Base-by-base conservation (phyloP, 164 flowering plant species). In the Chimonanthus salicifolius region DNA sequence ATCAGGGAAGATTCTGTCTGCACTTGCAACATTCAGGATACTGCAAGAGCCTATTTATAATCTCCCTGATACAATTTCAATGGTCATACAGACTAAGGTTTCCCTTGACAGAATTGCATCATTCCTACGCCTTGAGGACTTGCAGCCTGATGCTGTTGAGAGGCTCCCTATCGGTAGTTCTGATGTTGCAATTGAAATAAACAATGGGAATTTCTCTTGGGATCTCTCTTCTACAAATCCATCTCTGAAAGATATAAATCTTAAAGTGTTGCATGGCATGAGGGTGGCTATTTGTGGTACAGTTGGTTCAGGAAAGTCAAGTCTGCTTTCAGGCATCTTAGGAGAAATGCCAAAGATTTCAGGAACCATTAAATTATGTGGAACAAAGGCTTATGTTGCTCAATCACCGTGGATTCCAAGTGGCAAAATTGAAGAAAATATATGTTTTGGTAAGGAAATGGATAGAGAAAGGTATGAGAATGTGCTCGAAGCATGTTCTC, bases 361-460 rank as follows among this genome's bases (percentile, higher is more conserved):
- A 54, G 92, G 92, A 46, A 68, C 62, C 2, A 44, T 86, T 64
- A 77, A 71, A 65, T 7, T 88, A 62, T 66, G 82, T 72, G 98
- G 98, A 13, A 84, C 83, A 18, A 94, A 86, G 81, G 94, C 95
- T 3, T 94, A 90, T 80, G 92, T 92, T 64, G 85, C 97, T 68
- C 98, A 94, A 74, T 88, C 94, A 4, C 88, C 98, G 33, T 94
- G 98, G 98, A 92, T 94, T 70, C 95, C 88, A 79, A 94, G 94
- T 77, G 94, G 95, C 4, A 94, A 79, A 76, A 87, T 94, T 43
- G 93, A 87, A 75, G 97, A 94, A 3, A 94, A 94, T 70, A 87
- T 94, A 64, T 79, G 92, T 81, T 94, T 92, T 77, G 92, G 97
- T n/a, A 82, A 86, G 76, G 85, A 82, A 75, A 92, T 94, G 97